A percentile compares a stretch with the other conserved stretches of the same genome.
Evolutionary conservation across 2,329 filamentous ascomycete species (phyloP).

Genomic region (Pyrenochaeta sp.): DNA sequence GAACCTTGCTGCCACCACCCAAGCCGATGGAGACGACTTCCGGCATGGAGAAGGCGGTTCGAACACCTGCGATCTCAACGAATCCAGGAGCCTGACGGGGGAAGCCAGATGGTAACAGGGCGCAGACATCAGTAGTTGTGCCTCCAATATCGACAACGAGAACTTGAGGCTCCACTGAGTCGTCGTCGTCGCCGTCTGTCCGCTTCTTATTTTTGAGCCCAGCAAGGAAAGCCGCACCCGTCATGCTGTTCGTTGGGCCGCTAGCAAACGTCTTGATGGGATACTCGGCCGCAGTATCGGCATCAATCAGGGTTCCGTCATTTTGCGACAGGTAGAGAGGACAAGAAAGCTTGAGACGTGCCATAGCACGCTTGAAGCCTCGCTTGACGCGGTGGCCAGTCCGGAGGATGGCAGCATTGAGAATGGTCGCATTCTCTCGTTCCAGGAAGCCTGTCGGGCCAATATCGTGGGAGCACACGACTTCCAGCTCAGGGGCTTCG

Average conservation of each 20-base stretch:
- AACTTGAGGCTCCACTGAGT: slow-evolving; percentile 31
- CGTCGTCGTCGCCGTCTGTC: too few relatives aligned
- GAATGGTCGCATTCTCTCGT: slow-evolving; percentile 70
- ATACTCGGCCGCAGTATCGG: slow-evolving; percentile 60
- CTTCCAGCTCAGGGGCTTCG: slow-evolving; percentile 51
- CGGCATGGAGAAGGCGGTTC: slow-evolving; percentile 60
- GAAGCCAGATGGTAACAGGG: slow-evolving; percentile 67
- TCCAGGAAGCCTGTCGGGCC: slow-evolving; percentile 62
- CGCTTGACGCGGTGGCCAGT: slow-evolving; percentile 67
- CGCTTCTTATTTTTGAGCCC: too few relatives aligned
- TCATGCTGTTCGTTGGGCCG: slow-evolving; percentile 68
- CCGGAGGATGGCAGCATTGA: slow-evolving; percentile 69
- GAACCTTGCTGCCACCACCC: slow-evolving; percentile 61
- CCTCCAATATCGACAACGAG: slow-evolving; percentile 71
- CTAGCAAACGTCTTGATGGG: slow-evolving; percentile 71
- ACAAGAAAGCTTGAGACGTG: slow-evolving; percentile 59
- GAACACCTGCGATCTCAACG: slow-evolving; percentile 67
- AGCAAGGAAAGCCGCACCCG: slow-evolving; percentile 64
- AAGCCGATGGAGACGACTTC: slow-evolving; percentile 63
- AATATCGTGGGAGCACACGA: slow-evolving; percentile 57
- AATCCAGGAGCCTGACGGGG: slow-evolving; percentile 69
- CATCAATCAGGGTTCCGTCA: slow-evolving; percentile 68
- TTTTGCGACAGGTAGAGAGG: slow-evolving; percentile 71
- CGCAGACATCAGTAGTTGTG: slow-evolving; percentile 70
- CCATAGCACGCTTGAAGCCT: slow-evolving; percentile 64